These are phyloP conservation scores for Takakia lepidozioides DNA, from an alignment of 225 moss, liverwort and hornwort genomes.

Conservation along the genomic window DNA sequence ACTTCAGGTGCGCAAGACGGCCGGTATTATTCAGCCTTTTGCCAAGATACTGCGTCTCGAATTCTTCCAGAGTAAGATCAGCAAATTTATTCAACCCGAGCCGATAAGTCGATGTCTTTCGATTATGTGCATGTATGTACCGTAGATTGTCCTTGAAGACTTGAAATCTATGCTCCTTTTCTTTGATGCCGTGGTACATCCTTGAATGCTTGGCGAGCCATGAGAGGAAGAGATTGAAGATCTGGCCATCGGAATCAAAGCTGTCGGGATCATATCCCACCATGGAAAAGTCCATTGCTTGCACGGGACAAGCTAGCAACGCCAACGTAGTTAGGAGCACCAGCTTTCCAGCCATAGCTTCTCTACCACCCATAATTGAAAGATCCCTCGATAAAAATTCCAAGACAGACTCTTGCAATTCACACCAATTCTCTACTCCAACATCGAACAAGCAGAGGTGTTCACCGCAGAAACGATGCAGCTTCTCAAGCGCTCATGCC, in stretches of 20 bases:
- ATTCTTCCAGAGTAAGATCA: slow-evolving; percentile 35
- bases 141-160: slow-evolving; percentile 33
- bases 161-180: slow-evolving; percentile 18
- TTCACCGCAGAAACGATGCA: no score
- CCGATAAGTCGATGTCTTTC: slow-evolving; percentile 10
- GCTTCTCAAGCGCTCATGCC: no score
- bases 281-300: slow-evolving; percentile 26
- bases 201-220: slow-evolving; percentile 24
- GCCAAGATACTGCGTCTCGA: slow-evolving; percentile 18
- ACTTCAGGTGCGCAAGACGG: slow-evolving; percentile 1
- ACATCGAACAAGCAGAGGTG: no score
- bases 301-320: no score
- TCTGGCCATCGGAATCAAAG: slow-evolving; percentile 16
- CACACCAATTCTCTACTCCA: no score
- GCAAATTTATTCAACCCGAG: slow-evolving; percentile 35
- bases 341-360: no score
- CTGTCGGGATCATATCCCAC: slow-evolving; percentile 32
- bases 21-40: slow-evolving; percentile 7
- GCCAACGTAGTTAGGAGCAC: no score
- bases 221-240: slow-evolving; percentile 15
- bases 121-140: slow-evolving; percentile 33
- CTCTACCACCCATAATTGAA: no score
- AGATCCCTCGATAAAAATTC: no score
- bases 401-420: no score
- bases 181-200: slow-evolving; percentile 10